phyloP scores from a whole-genome alignment of 1,284 basidiomycete genomes.

The Tilletiopsis washingtonensis region DNA sequence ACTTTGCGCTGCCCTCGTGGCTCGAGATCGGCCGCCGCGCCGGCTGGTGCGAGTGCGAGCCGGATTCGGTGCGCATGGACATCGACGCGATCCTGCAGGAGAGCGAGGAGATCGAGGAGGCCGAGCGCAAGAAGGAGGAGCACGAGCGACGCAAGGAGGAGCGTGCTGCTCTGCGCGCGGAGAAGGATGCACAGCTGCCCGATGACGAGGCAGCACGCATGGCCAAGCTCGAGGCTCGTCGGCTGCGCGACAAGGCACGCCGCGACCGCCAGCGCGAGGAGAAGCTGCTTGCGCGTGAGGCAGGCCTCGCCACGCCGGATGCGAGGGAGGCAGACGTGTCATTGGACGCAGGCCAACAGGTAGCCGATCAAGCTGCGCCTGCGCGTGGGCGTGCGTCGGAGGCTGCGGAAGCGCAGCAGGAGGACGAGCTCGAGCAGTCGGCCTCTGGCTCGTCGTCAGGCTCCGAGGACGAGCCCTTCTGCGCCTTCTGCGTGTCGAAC shows the following conservation, averaged over 20 bases:
- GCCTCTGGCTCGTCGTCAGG: no score
- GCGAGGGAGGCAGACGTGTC: neutral
- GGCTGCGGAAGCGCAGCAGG: neutral
- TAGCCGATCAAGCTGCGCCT: neutral
- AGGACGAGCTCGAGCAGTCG: neutral
- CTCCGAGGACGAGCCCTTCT: no score
- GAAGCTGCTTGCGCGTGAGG: conserved; percentile 12
- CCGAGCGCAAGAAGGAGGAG: conserved; percentile 23
- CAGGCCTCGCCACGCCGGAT: neutral
- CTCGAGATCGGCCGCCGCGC: conserved; percentile 63
- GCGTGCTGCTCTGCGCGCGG: conserved; percentile 12
- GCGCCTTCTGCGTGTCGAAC: conserved; percentile 48
- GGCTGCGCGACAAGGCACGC: conserved; percentile 17
- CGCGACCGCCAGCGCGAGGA: conserved; percentile 14
- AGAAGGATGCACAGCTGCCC: no score
- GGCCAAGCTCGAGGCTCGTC: conserved; percentile 11
- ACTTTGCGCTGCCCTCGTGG: conserved; percentile 95
- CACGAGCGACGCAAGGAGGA: conserved; percentile 54
- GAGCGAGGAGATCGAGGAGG: conserved; percentile 32
- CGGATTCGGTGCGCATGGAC: conserved; percentile 44
- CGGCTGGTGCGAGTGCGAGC: conserved; percentile 41
- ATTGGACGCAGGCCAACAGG: conserved; percentile 1
- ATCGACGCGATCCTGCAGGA: conserved; percentile 38
- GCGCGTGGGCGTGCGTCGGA: neutral
- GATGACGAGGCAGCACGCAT: no score